phyloP scores from a whole-genome alignment of 257 asterid genomes.

The Solanum sparsipilum region DNA sequence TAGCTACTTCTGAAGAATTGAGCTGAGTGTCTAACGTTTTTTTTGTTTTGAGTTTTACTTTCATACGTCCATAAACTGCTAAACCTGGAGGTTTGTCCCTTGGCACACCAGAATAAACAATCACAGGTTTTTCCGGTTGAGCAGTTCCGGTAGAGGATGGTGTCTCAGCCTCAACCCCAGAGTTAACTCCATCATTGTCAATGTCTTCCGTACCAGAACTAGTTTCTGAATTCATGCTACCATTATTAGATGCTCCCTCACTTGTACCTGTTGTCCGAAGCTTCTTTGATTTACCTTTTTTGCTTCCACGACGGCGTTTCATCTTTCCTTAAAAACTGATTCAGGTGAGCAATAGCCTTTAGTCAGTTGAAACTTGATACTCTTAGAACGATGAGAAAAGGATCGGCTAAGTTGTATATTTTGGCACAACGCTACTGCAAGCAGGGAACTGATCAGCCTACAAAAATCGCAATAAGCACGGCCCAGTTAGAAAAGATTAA shows the following conservation, averaged over 20 bases:
- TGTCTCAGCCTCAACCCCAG: slow-evolving; percentile 55
- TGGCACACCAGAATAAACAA: slow-evolving; percentile 22
- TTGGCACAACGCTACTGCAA: background rate
- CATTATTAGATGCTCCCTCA: slow-evolving; percentile 44
- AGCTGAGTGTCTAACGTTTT: slow-evolving; percentile 55
- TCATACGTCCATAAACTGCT: slow-evolving; percentile 72
- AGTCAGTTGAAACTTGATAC: background rate
- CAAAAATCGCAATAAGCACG: background rate
- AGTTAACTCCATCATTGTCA: slow-evolving; percentile 62
- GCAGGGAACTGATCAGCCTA: background rate
- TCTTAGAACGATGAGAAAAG: background rate
- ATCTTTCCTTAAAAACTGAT: slow-evolving; percentile 7
- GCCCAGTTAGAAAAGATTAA: background rate
- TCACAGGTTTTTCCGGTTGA: slow-evolving; percentile 31
- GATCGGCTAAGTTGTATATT: background rate
- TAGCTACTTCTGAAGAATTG: slow-evolving; percentile 42
- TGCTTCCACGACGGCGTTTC: slow-evolving; percentile 79
- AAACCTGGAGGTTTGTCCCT: slow-evolving; percentile 34
- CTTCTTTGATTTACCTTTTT: slow-evolving; percentile 62
- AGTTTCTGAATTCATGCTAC: slow-evolving; percentile 34
- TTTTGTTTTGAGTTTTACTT: slow-evolving; percentile 76
- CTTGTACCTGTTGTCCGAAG: slow-evolving; percentile 29
- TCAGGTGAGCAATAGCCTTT: background rate
- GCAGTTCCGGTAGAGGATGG: slow-evolving; percentile 32
- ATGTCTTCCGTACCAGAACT: slow-evolving; percentile 42